Percentiles rank a stretch among this genome's conserved stretches.
These are phyloP conservation scores for Rhizophagus clarus DNA, from an alignment of 192 early-diverging fungal genomes.

Conservation along the genomic window DNA sequence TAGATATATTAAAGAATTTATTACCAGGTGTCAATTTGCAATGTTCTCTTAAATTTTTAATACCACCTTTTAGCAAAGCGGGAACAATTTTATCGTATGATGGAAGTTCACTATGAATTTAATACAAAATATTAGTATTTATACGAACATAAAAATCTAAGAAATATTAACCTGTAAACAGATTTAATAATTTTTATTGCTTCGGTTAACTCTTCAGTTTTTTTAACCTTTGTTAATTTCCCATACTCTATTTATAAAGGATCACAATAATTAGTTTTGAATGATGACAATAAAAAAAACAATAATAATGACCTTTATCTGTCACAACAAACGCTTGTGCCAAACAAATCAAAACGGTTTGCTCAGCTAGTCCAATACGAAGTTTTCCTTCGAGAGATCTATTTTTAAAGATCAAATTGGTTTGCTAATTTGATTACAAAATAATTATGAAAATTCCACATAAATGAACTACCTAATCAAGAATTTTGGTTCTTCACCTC, in stretches of 20 bases:
- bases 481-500: conserved; percentile 81
- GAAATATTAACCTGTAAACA: conserved; percentile 43
- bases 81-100: conserved; percentile 92
- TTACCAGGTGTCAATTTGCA: conserved; percentile 90
- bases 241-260: conserved; percentile 34
- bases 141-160: neutral
- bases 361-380: conserved; percentile 94
- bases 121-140: neutral
- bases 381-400: conserved; percentile 91
- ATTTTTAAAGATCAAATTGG: neutral
- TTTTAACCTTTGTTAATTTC: conserved; percentile 39
- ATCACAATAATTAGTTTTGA: neutral
- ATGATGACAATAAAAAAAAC: neutral
- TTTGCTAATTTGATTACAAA: neutral
- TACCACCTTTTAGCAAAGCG: conserved; percentile 75
- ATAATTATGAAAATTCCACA: neutral
- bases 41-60: conserved; percentile 64
- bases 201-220: conserved; percentile 38
- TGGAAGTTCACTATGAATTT: conserved; percentile 77
- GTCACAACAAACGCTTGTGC: conserved; percentile 80
- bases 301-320: conserved; percentile 46
- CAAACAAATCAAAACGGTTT: conserved; percentile 85
- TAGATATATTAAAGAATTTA: neutral
- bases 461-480: conserved; percentile 67
- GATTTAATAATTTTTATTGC: conserved; percentile 60